These are phyloP conservation scores for Populus euphratica DNA, from an alignment of 345 rosid species.

Conservation along the genomic window DNA sequence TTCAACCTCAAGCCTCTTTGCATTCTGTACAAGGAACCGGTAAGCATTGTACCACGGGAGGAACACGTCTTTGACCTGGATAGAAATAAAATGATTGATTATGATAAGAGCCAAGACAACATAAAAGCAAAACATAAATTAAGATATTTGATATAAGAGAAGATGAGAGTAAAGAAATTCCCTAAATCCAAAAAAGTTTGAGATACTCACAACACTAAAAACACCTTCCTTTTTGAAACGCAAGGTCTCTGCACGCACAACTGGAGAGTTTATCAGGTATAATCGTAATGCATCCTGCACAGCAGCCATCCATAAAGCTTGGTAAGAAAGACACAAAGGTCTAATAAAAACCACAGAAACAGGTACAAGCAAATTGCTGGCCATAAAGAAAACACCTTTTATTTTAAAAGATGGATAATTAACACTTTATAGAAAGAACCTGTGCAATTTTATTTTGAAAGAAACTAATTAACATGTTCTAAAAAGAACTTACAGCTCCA, in stretches of 20 bases:
- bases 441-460: not conserved
- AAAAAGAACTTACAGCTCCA: conserved; percentile 75
- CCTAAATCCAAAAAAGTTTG: conserved; percentile 4
- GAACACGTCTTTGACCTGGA: conserved; percentile 95
- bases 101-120: not conserved
- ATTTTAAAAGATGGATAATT: not conserved
- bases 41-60: conserved; percentile 99
- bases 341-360: not conserved
- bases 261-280: conserved; percentile 95
- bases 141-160: not conserved
- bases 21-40: conserved; percentile 96
- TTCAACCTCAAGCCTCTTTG: conserved; percentile 91
- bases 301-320: not conserved
- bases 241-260: conserved; percentile 92
- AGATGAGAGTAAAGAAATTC: conserved; percentile 1
- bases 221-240: conserved; percentile 96
- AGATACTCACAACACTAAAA: conserved; percentile 77
- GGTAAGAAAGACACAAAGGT: conserved; percentile 3
- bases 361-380: not conserved
- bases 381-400: not conserved
- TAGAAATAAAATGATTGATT: conserved; percentile 10
- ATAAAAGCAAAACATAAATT: not conserved
- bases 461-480: not conserved
- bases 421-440: not conserved
- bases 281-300: conserved; percentile 86